These are phyloP conservation scores for Rutstroemia sydowiana DNA, from an alignment of 2,329 filamentous ascomycete species.

Conservation along the genomic window DNA sequence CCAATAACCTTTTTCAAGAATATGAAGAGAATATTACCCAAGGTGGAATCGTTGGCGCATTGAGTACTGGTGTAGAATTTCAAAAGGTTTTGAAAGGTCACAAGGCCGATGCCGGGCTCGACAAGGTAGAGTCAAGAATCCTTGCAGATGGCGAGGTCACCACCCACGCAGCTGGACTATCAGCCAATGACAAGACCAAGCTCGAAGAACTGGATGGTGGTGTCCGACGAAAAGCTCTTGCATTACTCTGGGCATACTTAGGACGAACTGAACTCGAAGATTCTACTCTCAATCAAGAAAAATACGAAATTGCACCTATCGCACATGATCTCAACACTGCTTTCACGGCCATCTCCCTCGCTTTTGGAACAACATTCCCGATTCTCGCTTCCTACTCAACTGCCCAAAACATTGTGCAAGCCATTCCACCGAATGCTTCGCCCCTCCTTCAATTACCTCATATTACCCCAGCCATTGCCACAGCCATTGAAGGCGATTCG, in stretches of 20 bases:
- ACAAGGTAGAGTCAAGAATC: constrained; percentile 77
- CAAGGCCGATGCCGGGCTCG: constrained; percentile 71
- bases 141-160: constrained; percentile 51
- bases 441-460: constrained; percentile 88
- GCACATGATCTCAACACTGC: constrained; percentile 80
- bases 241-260: constrained; percentile 90
- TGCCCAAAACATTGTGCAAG: constrained; percentile 84
- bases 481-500: constrained; percentile 65
- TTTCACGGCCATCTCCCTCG: constrained; percentile 78
- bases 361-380: constrained; percentile 76
- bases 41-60: constrained; percentile 68
- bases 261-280: constrained; percentile 82
- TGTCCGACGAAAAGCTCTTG: constrained; percentile 75
- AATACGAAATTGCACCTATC: constrained; percentile 82
- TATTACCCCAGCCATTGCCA: constrained; percentile 62
- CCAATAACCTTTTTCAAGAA: constrained; percentile 89
- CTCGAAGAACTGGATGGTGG: constrained; percentile 76
- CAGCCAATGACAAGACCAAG: constrained; percentile 65
- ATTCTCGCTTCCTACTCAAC: constrained; percentile 76
- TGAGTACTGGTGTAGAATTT: constrained; percentile 84
- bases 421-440: constrained; percentile 72
- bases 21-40: constrained; percentile 80
- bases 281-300: constrained; percentile 68
- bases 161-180: constrained; percentile 51
- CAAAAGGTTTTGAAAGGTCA: constrained; percentile 67